Base-by-base conservation (phyloP, 352 stramenopile genomes). In the Aphanomyces stellatus region DNA sequence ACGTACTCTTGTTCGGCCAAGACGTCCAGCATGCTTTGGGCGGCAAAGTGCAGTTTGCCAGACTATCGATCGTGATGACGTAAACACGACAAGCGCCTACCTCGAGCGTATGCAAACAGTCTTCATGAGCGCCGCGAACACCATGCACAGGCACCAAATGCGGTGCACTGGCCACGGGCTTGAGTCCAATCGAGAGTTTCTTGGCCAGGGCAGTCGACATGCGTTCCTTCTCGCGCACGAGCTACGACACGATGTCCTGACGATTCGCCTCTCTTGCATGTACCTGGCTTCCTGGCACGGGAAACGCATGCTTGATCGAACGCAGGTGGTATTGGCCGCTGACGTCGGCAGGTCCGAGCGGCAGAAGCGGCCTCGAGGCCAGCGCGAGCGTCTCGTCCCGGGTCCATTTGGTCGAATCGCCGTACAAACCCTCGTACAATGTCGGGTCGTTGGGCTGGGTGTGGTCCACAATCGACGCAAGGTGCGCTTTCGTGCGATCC, bases 241-340 rank as follows among this genome's bases (percentile, higher is more conserved):
- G 48, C 77, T 67, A 34, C 11, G n/a, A 19, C 37, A 46, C 13
- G 11, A 46, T n/a, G 11, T 8, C 4, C 28, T 24, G 3, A 3
- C 3, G 8, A 19, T 22, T 25, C 15, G 17, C 31, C 8, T 11
- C 11, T 13, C 8, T 46, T 35, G 53, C 0, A 1, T 46, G 33
- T 43, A 67, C 60, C 28, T 93, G 85, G 17, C 76, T 72, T 11
- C 85, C 85, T 33, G 82, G 81, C 51, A 93, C 88, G 37, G 82
- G 85, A 51, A 86, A 93, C 53, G 71, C 65, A 53, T 90, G 73
- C 55, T 82, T 85, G 72, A 93, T 82, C 51, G 72, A 90, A 17
- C 73, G 76, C 15, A 69, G 27, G 66, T 93, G 82, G 72, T 91
- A 93, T 53, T 90, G 88, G 13, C 85, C 85, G 5, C 71, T 62